Evolutionary conservation across 1,139 yeast genomes (phyloP).

Genomic region (Geotrichum siamense): DNA sequence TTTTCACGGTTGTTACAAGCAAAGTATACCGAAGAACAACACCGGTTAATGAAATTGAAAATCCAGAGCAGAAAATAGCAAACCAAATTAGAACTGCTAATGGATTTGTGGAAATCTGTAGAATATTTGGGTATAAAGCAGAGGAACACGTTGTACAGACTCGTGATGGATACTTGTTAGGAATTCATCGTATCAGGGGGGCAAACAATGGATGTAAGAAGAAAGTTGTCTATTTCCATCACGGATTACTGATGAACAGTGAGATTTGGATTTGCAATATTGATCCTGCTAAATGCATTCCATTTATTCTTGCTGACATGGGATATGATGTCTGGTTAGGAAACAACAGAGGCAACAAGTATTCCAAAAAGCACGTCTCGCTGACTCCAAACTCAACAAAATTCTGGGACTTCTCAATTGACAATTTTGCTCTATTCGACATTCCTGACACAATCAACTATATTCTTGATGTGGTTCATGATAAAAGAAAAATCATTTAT

Average conservation of each 20-base stretch:
- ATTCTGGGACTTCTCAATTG: slow-evolving; percentile 83
- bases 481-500: slow-evolving; percentile 45
- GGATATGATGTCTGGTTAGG: slow-evolving; percentile 95
- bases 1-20: slow-evolving; percentile 25
- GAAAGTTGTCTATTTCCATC: slow-evolving; percentile 69
- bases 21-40: slow-evolving; percentile 18
- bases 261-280: slow-evolving; percentile 75
- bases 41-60: slow-evolving; percentile 18
- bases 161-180: slow-evolving; percentile 47
- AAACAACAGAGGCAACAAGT: slow-evolving; percentile 84
- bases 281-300: slow-evolving; percentile 56
- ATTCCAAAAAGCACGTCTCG: slow-evolving; percentile 50
- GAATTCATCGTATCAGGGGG: slow-evolving; percentile 46
- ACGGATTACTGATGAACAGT: slow-evolving; percentile 84
- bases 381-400: slow-evolving; percentile 40
- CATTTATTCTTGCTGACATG: slow-evolving; percentile 64
- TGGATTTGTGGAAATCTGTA: slow-evolving; percentile 60
- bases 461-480: slow-evolving; percentile 43
- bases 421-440: slow-evolving; percentile 77
- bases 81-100: slow-evolving; percentile 27
- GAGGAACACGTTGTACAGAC: slow-evolving; percentile 69
- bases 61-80: slow-evolving; percentile 22
- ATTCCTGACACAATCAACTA: slow-evolving; percentile 70
- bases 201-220: slow-evolving; percentile 38
- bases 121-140: slow-evolving; percentile 51